Base-by-base conservation (phyloP, 352 stramenopile species). In the Discostella stelligera region DNA sequence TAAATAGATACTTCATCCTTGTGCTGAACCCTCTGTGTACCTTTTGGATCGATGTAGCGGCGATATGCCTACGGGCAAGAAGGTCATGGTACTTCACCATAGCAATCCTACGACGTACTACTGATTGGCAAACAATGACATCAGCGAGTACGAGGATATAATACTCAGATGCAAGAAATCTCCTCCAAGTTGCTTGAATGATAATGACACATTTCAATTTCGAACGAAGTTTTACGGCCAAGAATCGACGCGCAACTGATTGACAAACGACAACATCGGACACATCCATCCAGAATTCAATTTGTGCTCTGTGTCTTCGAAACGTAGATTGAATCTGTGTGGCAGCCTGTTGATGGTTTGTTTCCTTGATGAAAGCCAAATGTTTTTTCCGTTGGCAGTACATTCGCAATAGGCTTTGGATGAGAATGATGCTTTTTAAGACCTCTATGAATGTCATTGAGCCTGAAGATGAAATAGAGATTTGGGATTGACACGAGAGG, bases 121-220 rank as follows among this genome's bases (percentile, higher is more conserved):
- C 52, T 7, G 66, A 77, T 65, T 81, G 73, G 20, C 73, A 81
- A 4, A 75, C 27, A 58, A 81, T 75, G 14, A 81, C 37, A 49
- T 81, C 73, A 13, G 59, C 68, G 7, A 63, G 30, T 32, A 54
- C 39, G 44, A 77, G 66, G 9, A 74, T 50, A 41, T 58, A 80
- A 32, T 64, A 71, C 39, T 71, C 59, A 4, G 32, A 54, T 10
- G 56, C 69, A 21, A 71, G 59, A 44, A 48, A 70, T 49, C 54
- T 50, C 18, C 71, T 60, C 62, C 62, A 79, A 49, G 25, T 52
- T 16, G 27, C 27, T 56, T 82, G 74, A 68, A 82, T 82, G 18
- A 52, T 46, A 4, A 54, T 71, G 18, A 67, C 67, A 0, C 23
- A 39, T 18, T 60, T 44, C 32, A 48, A 20, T 44, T 18, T 3